Evolutionary conservation across 2,329 filamentous ascomycete species (phyloP), one percentile per base, ranked within the genome.

Genomic region (Balansia obtecta): DNA sequence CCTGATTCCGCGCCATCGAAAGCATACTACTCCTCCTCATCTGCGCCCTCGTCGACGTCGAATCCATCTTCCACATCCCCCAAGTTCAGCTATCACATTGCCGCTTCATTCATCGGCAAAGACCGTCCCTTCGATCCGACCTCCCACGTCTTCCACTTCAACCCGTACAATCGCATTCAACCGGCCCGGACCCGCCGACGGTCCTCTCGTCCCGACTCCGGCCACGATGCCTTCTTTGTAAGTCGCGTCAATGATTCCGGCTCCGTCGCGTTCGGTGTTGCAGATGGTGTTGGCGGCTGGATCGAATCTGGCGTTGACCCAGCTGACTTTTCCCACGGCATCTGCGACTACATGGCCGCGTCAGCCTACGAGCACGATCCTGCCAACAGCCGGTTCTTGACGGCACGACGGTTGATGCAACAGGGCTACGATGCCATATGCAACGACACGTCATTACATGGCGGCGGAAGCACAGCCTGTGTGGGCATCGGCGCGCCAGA

Each of bases 161-260:
- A 84, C 55, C 80, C 80, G 1, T 74, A 80, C 65, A 73, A 80
- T 60, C 73, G 72, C 47, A 80, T 77, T 56, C 76, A 75, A 53
- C 73, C 71, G 53, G 72, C 72, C 18, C 61, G 60, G 16, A 57
- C 61, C 44, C 61, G 64, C 20, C 63, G 62, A 34, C 61, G 56
- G 47, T 63, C 65, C 34, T 61, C 62, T 32, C 80, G 86, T 22
- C 86, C 85, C 46, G 84, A 81, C 52, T 93, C 86, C 47, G 93
- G 93, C 15, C 90, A 98, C 68, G 93, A 98, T 75, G 88, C 93
- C 52, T 97, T 96, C 71, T 98, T 98, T 68, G 85, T 93, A 59
- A 80, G 85, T 62, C 80, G 83, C 22, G 73, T 96, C n/a, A 87
- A 86, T 48, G 79, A 82, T 55, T 77, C 77, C 1, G 76, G 81